Evolutionary conservation across 75 land plant genomes (phyloP).

Genomic region (Picea glauca): DNA sequence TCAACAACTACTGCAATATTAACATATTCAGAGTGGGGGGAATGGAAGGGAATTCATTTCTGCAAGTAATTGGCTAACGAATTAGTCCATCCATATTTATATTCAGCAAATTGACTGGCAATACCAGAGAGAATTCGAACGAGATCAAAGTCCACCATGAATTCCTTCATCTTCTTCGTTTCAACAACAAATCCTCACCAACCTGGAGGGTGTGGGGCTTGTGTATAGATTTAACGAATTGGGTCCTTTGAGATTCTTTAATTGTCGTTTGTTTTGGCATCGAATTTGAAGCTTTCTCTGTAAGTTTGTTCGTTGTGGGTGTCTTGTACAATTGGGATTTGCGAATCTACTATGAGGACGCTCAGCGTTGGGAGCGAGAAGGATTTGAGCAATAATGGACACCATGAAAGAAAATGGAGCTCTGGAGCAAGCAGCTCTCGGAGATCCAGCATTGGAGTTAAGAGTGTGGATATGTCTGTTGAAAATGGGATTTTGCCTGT

Average conservation of each 20-base stretch:
- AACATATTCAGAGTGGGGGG: too few species aligned
- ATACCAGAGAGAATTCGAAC: too few species aligned
- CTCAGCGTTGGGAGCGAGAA: conserved; percentile 22
- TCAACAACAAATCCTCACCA: conserved; percentile 6
- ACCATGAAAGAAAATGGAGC: conserved; percentile 9
- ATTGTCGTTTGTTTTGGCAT: not conserved
- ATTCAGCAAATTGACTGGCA: too few species aligned
- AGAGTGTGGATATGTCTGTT: conserved; percentile 7
- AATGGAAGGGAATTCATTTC: too few species aligned
- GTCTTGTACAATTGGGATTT: too few species aligned
- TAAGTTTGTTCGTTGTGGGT: not conserved
- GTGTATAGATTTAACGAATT: too few species aligned
- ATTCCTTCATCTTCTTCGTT: not conserved
- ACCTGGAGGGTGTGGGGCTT: not conserved
- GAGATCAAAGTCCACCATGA: not conserved
- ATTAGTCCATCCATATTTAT: too few species aligned
- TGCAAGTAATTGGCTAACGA: too few species aligned
- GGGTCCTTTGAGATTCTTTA: not conserved
- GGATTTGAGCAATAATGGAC: conserved; percentile 9
- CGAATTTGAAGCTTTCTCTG: not conserved
- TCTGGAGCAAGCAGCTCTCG: conserved; percentile 6
- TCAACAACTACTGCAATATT: too few species aligned
- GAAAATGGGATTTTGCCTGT: conserved; percentile 45
- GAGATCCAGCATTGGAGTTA: not conserved
- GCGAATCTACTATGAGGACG: conserved; percentile 18